Evolutionary conservation across 805 yeast species (phyloP).

Genomic region (Pichia phayaonensis): DNA sequence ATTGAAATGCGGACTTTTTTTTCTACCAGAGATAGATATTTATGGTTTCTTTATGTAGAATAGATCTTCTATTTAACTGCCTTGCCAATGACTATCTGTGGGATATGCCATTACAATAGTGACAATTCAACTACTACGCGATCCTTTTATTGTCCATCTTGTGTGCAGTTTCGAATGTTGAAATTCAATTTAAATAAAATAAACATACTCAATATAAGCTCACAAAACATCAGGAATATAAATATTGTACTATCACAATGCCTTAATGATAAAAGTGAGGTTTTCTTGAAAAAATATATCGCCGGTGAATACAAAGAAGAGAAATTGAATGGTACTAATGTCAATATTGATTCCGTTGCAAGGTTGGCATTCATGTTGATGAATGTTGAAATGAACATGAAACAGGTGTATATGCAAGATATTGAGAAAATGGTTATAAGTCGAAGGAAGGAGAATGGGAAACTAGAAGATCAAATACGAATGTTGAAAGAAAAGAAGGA

Average conservation of each 20-base stretch:
- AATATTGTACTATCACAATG: constrained; percentile 20
- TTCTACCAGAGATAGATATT: too few relatives aligned
- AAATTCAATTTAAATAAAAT: constrained; percentile 19
- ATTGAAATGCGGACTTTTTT: not conserved
- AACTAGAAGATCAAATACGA: constrained; percentile 8
- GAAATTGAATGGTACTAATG: not conserved
- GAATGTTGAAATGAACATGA: constrained; percentile 18
- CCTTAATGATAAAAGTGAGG: constrained; percentile 18
- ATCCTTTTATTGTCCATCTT: constrained; percentile 20
- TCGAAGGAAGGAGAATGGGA: constrained; percentile 9
- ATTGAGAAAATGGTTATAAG: not conserved
- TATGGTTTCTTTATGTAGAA: too few relatives aligned
- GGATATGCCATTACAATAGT: not conserved
- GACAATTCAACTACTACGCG: not conserved
- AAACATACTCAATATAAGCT: constrained; percentile 15
- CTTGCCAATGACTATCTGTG: not conserved
- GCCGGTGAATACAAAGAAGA: not conserved
- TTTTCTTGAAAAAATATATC: constrained; percentile 15
- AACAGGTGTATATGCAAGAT: not conserved
- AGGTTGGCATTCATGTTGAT: constrained; percentile 26
- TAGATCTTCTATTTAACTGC: too few relatives aligned
- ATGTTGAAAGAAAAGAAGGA: not conserved
- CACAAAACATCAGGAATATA: constrained; percentile 16
- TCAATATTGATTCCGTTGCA: constrained; percentile 20
- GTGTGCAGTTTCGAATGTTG: constrained; percentile 22